Conservation (phyloP, 176 grass and related monocot species). For the Oryza brachyantha region DNA sequence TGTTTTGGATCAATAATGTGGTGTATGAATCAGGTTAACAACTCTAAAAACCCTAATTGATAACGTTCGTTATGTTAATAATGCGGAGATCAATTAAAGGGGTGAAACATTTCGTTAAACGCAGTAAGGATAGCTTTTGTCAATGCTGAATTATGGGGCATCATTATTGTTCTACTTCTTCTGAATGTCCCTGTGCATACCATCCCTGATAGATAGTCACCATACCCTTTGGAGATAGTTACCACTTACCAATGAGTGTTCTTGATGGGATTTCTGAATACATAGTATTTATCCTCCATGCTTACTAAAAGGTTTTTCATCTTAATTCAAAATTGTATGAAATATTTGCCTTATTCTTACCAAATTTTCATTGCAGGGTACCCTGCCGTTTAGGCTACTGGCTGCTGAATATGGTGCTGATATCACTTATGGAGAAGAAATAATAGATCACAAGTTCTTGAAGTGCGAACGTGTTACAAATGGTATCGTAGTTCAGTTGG, state of each 20-base stretch:
- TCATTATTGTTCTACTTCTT: neutral
- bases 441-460: conserved; percentile 90
- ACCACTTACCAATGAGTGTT: neutral
- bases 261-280: neutral
- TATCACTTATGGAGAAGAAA: conserved; percentile 97
- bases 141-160: neutral
- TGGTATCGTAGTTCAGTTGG: conserved; percentile 47
- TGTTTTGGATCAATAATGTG: neutral
- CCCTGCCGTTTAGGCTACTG: conserved; percentile 77
- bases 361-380: conserved; percentile 53
- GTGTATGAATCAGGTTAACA: neutral
- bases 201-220: neutral
- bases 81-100: neutral
- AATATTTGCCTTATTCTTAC: conserved; percentile 33
- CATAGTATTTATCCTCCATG: neutral
- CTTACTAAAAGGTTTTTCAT: neutral
- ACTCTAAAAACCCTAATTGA: neutral
- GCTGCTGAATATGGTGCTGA: conserved; percentile 89
- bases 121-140: neutral
- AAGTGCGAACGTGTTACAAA: conserved; percentile 76
- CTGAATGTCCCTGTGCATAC: neutral
- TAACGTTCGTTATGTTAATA: neutral
- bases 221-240: neutral
- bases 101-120: neutral
- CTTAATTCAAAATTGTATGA: neutral